phyloP scores from a whole-genome alignment of 768 basidiomycete species.

The Leccinum longicurvipes region DNA sequence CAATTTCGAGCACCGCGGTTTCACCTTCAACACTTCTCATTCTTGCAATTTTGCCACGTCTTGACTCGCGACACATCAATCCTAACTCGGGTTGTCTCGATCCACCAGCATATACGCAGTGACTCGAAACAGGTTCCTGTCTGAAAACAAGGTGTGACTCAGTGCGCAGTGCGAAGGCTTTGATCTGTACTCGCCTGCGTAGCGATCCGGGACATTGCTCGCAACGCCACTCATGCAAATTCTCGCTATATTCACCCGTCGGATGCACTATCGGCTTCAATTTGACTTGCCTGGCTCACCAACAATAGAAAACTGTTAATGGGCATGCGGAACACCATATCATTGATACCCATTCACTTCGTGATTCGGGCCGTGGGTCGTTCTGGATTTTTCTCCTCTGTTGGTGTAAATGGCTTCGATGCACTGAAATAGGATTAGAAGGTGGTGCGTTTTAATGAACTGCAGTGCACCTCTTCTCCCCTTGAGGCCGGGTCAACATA shows the following conservation, averaged over 20 bases:
- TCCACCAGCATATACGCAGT: not conserved
- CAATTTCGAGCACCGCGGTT: not conserved
- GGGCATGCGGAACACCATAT: not conserved
- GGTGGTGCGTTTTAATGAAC: not conserved
- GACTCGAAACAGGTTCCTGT: not conserved
- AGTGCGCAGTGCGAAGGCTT: not conserved
- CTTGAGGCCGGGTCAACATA: not conserved
- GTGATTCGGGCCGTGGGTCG: not conserved
- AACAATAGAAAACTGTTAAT: not conserved
- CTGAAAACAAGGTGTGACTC: not conserved
- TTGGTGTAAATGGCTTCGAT: too few relatives aligned
- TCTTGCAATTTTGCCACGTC: too few relatives aligned
- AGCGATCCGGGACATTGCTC: not conserved
- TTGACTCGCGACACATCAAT: not conserved
- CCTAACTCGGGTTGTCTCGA: not conserved
- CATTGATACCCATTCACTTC: not conserved
- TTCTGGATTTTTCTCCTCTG: not conserved
- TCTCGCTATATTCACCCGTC: not conserved
- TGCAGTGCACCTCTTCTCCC: not conserved
- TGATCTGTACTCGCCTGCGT: constrained; percentile 9
- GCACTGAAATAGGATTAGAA: not conserved
- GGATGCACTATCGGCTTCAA: not conserved
- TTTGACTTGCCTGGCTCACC: not conserved
- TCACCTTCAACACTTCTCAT: not conserved
- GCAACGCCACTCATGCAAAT: constrained; percentile 4